Base-by-base conservation (phyloP, 2,329 filamentous ascomycete genomes). In the Ceratocystis albifundus region DNA sequence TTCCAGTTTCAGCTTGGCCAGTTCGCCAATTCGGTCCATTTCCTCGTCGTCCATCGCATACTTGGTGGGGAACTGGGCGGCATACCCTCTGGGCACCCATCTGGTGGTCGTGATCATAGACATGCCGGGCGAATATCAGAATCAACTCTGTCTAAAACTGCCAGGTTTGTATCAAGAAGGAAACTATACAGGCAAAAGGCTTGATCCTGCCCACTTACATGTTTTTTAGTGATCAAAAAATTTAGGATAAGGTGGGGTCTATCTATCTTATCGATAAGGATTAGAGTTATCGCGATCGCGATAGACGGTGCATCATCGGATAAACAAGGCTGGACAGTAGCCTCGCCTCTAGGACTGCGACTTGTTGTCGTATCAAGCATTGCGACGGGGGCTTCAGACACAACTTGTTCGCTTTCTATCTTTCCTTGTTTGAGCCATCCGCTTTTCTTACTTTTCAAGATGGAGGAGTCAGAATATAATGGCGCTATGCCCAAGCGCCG, bases 1-100 rank as follows among this genome's bases (percentile, higher is more conserved):
- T 73, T 96, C 90, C 41, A 96, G 83, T 77, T 96, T 88, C 69
- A 90, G 79, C 75, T 88, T 86, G 36, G 88, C 88, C 70, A 91
- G 80, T 73, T 83, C 81, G 17, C 87, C 87, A 77, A 91, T 91
- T 72, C 88, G 84, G 72, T 85, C 82, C 72, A 88, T 89, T 75
- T 91, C 88, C 69, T 82, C 80, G 74, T 91, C 88, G 75, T 90
- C 84, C 67, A 91, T 84, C 67, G 86, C 83, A 74, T 89, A 89
- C 75, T 88, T 89, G 50, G 82, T 81, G 17, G 88, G 88, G 71
- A 90, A 90, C 62, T 86, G 86, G 61, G 88, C 88, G 65, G 88
- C 87, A 72, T 88, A 88, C 64, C 88, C 88, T 68, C 88, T 83
- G 71, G 87, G 86, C 73, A 90, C 88, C 88, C 88, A 91, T 64